Conservation (phyloP, 257 asterid genomes). For the Ocimum tenuiflorum region DNA sequence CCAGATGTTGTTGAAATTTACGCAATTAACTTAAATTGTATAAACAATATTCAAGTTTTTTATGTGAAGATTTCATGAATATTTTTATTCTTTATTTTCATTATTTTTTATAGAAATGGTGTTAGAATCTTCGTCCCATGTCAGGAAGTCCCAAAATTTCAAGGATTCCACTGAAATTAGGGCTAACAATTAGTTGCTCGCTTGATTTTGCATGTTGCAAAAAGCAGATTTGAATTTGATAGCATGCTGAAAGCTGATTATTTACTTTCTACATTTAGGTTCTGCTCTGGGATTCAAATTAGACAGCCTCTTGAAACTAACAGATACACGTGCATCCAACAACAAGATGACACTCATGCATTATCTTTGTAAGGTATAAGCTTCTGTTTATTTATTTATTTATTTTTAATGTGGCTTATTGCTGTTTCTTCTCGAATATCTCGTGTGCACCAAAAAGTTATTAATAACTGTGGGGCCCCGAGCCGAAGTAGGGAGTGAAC, state of each 20-base stretch:
- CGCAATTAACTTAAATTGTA: not conserved
- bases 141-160: no score
- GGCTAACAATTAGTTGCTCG: no score
- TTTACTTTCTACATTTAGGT: conserved; percentile 38
- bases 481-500: no score
- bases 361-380: conserved; percentile 90
- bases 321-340: conserved; percentile 93
- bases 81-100: no score
- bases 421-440: conserved; percentile 1
- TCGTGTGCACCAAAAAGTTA: no score
- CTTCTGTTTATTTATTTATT: conserved; percentile 7
- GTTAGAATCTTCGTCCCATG: no score
- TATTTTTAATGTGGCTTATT: not conserved
- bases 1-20: not conserved
- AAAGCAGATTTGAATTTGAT: conserved; percentile 15
- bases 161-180: no score
- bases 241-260: conserved; percentile 13
- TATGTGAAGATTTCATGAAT: not conserved
- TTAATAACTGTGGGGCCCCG: no score
- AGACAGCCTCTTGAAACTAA: conserved; percentile 94
- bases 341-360: conserved; percentile 98
- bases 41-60: not conserved
- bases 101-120: no score
- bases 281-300: conserved; percentile 95
- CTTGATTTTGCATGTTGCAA: conserved; percentile 8